Conservation (phyloP, 1,284 basidiomycete species). For the Heterobasidion annosum region DNA sequence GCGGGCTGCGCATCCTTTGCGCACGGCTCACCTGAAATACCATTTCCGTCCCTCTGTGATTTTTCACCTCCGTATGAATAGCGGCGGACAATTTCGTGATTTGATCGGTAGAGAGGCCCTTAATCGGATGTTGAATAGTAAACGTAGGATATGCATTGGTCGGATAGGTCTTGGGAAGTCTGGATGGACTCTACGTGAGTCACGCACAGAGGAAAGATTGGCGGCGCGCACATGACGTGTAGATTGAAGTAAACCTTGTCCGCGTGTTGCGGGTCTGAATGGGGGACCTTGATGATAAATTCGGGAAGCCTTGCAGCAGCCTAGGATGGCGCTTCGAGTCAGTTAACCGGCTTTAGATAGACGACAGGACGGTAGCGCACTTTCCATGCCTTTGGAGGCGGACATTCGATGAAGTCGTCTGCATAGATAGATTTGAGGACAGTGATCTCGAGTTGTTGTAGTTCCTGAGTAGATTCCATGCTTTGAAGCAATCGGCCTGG, state of each 20-base stretch:
- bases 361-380: constrained; percentile 24
- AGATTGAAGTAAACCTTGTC: constrained; percentile 54
- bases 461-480: constrained; percentile 53
- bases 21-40: constrained; percentile 44
- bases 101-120: constrained; percentile 45
- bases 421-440: constrained; percentile 71
- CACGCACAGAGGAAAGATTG: neutral
- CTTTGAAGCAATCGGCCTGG: neutral
- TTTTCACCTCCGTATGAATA: constrained; percentile 55
- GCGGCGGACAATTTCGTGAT: constrained; percentile 42
- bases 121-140: constrained; percentile 53
- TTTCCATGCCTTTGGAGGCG: constrained; percentile 68
- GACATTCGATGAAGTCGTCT: constrained; percentile 61
- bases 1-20: neutral
- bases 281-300: constrained; percentile 61
- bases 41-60: constrained; percentile 56
- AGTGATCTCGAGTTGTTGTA: constrained; percentile 67
- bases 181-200: constrained; percentile 17
- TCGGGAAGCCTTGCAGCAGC: constrained; percentile 59
- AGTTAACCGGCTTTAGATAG: neutral
- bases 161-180: constrained; percentile 75
- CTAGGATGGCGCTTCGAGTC: constrained; percentile 23
- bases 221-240: constrained; percentile 49
- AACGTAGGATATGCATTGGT: constrained; percentile 57
- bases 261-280: constrained; percentile 47